phyloP scores from a whole-genome alignment of 2,329 filamentous ascomycete genomes.

The Sporothrix pseudoabietina region DNA sequence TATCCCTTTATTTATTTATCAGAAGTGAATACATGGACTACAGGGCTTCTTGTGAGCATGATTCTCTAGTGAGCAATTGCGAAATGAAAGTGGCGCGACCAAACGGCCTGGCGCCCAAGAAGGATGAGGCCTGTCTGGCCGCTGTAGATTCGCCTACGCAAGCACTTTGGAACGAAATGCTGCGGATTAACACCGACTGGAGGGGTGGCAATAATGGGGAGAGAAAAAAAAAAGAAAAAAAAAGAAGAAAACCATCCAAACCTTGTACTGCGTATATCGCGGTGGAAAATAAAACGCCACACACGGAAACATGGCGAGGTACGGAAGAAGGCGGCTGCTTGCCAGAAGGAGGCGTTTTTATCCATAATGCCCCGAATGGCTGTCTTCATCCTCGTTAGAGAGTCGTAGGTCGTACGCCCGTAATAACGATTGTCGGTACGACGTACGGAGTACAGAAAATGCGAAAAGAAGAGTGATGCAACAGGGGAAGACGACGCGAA shows the following conservation, averaged over 20 bases:
- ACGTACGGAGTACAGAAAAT: background rate
- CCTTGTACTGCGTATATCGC: no score
- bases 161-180: background rate
- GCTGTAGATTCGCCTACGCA: slow-evolving; percentile 5
- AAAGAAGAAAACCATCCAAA: no score
- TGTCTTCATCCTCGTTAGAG: background rate
- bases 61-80: background rate
- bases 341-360: slow-evolving; percentile 12
- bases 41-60: background rate
- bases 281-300: background rate
- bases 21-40: background rate
- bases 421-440: slow-evolving; percentile 11
- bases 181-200: background rate
- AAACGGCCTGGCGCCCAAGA: background rate
- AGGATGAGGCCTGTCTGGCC: slow-evolving; percentile 1
- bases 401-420: slow-evolving; percentile 1
- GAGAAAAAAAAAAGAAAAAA: no score
- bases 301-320: background rate
- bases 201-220: no score
- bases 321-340: background rate
- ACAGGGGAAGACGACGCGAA: background rate
- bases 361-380: background rate
- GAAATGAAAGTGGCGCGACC: background rate
- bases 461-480: background rate
- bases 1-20: no score